Conservation (phyloP, 2,329 filamentous ascomycete genomes). For the Diplocarpon rosae region DNA sequence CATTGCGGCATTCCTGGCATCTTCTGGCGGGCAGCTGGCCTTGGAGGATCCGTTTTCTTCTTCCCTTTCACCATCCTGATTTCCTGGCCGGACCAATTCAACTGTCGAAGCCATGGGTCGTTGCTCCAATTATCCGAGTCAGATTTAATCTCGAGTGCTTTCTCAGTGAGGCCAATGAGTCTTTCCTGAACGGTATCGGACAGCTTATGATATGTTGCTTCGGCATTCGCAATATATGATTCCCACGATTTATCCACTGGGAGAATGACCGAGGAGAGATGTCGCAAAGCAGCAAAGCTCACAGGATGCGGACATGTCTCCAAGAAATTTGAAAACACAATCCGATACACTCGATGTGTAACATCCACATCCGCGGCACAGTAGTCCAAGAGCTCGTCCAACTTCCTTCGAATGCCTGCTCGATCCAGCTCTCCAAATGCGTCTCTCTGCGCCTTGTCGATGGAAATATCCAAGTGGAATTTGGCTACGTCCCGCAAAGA, state of each 20-base stretch:
- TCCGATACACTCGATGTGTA: constrained; percentile 88
- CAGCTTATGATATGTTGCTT: constrained; percentile 70
- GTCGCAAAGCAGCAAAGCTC: constrained; percentile 86
- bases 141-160: constrained; percentile 64
- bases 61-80: constrained; percentile 86
- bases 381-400: constrained; percentile 82
- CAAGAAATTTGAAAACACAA: constrained; percentile 83
- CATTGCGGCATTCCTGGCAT: constrained; percentile 89
- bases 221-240: constrained; percentile 70
- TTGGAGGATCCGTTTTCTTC: constrained; percentile 69
- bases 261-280: constrained; percentile 86
- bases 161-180: constrained; percentile 61
- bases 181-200: constrained; percentile 69
- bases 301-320: constrained; percentile 91
- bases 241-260: constrained; percentile 86
- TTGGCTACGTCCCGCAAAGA: constrained; percentile 91
- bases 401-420: constrained; percentile 53
- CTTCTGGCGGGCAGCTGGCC: constrained; percentile 76
- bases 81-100: constrained; percentile 93
- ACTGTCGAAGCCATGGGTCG: constrained; percentile 85
- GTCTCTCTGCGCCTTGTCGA: constrained; percentile 81
- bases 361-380: constrained; percentile 90
- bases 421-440: constrained; percentile 77
- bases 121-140: constrained; percentile 57
- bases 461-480: constrained; percentile 83